Conservation (phyloP, 1,139 yeast species). For the Suhomyces coccinellae region DNA sequence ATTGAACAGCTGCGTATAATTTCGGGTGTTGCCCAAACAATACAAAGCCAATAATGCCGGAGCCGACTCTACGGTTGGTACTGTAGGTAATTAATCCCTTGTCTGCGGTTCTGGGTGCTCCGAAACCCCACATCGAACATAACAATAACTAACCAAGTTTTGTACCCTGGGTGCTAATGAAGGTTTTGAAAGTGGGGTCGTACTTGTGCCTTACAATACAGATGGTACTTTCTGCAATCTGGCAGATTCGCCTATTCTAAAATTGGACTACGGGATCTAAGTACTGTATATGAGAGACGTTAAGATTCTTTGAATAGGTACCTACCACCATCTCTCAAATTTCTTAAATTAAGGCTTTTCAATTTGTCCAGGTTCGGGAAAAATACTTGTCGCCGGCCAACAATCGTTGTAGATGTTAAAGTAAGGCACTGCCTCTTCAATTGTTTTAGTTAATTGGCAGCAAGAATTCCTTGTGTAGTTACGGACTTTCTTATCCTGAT, state of each 20-base stretch:
- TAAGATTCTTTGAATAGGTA: too few species aligned
- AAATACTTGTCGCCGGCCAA: too few species aligned
- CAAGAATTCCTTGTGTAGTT: too few species aligned
- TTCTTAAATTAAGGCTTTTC: too few species aligned
- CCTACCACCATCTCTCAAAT: too few species aligned
- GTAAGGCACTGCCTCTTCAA: too few species aligned
- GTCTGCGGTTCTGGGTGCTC: background rate
- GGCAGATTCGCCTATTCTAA: background rate
- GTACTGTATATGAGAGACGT: background rate
- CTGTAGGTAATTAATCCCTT: background rate
- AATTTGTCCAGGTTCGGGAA: too few species aligned
- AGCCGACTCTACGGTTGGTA: background rate
- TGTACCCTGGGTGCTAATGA: background rate
- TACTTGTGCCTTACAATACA: background rate
- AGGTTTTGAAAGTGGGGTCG: constrained; percentile 1
- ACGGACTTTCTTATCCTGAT: too few species aligned
- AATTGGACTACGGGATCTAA: background rate
- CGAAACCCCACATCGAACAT: background rate
- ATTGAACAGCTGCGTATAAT: too few species aligned
- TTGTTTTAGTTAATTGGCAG: too few species aligned
- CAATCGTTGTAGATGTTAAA: too few species aligned
- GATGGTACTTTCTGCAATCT: background rate
- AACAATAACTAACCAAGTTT: background rate
- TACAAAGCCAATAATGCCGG: background rate
- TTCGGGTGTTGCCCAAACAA: too few species aligned